These are phyloP conservation scores for Asterella californica DNA, from an alignment of 225 moss, liverwort and hornwort genomes.

Conservation along the genomic window DNA sequence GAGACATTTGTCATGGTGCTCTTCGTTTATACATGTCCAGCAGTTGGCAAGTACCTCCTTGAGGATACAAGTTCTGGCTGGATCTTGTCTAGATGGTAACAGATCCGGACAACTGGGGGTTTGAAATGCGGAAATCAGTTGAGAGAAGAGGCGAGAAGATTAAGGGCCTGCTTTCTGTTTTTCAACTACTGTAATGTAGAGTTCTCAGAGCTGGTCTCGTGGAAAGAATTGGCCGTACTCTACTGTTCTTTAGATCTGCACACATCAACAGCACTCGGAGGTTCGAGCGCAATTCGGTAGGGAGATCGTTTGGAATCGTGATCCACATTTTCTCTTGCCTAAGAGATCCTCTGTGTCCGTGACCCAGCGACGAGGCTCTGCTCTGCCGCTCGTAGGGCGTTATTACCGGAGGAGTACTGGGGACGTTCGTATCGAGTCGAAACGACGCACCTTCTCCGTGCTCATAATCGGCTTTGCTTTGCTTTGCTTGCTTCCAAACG, in stretches of 20 bases:
- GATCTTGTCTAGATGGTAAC: not conserved
- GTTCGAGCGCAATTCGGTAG: no score
- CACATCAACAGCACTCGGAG: no score
- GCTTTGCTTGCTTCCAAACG: not conserved
- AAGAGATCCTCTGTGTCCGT: not conserved
- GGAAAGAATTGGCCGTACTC: no score
- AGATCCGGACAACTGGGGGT: not conserved
- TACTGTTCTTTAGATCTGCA: no score
- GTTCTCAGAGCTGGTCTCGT: no score
- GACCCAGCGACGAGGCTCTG: not conserved
- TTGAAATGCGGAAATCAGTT: not conserved
- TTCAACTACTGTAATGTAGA: no score
- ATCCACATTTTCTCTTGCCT: not conserved
- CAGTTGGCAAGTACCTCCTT: not conserved
- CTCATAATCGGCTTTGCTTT: constrained; percentile 7
- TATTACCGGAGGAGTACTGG: not conserved
- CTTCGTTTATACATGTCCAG: not conserved
- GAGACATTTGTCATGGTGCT: not conserved
- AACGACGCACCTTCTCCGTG: constrained; percentile 14
- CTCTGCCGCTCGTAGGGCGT: not conserved
- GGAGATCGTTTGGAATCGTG: not conserved
- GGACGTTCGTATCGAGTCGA: not conserved
- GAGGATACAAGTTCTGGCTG: not conserved
- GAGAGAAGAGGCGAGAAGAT: not conserved
- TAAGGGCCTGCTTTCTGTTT: not conserved